These are phyloP conservation scores for Colletotrichum theobromicola DNA, from an alignment of 2,329 filamentous ascomycete genomes.

Conservation along the genomic window DNA sequence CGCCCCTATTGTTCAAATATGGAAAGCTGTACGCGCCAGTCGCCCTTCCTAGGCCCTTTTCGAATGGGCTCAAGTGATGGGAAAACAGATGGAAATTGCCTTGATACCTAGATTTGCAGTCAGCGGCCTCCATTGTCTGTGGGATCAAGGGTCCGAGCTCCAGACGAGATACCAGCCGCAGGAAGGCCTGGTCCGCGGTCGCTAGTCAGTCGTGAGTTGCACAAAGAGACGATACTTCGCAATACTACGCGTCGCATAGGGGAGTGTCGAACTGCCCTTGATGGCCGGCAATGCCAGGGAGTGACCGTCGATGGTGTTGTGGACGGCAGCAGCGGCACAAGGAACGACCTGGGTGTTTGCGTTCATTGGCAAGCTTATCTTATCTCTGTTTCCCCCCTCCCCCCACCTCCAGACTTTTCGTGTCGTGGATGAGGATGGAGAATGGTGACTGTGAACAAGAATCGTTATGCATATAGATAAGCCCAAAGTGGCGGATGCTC, in stretches of 20 bases:
- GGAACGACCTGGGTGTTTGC: neutral
- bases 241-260: neutral
- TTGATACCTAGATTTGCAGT: neutral
- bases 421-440: neutral
- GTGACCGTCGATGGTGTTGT: neutral
- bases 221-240: neutral
- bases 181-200: neutral
- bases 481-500: neutral
- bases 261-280: neutral
- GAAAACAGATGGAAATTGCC: neutral
- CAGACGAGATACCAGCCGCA: neutral
- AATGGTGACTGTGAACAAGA: conserved; percentile 6
- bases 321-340: neutral
- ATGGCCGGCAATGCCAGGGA: neutral
- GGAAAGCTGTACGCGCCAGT: neutral
- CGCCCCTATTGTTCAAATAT: neutral
- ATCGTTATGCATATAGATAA: conserved; percentile 4
- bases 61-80: neutral
- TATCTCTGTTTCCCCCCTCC: neutral
- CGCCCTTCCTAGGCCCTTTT: neutral
- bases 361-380: conserved; percentile 1
- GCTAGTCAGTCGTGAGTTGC: neutral
- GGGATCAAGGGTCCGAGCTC: neutral
- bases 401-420: neutral
- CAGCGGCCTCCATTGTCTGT: neutral